Conservation (phyloP, 768 basidiomycete genomes). For the Lactifluus volemus region DNA sequence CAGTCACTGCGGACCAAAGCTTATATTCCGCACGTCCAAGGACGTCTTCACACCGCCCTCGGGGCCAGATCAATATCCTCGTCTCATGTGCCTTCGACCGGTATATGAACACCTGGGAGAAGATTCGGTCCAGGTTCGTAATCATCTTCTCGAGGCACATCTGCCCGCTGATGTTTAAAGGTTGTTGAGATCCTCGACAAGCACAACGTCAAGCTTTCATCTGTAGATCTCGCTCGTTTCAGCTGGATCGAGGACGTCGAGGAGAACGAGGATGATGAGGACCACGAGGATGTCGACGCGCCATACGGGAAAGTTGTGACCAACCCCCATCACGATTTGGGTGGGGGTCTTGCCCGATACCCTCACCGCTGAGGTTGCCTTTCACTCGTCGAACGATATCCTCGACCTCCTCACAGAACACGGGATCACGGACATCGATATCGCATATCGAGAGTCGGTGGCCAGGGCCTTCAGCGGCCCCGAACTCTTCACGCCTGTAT, state of each 20-base stretch:
- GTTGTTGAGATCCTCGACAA: conserved; percentile 5
- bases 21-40: no score
- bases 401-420: conserved; percentile 16
- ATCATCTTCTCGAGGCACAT: neutral
- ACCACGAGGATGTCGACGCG: conserved; percentile 9
- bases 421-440: conserved; percentile 18
- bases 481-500: conserved; percentile 21
- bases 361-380: conserved; percentile 20
- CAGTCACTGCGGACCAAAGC: no score
- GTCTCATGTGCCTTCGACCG: no score
- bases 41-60: no score
- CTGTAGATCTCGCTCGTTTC: conserved; percentile 9
- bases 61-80: no score
- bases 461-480: conserved; percentile 17
- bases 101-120: no score
- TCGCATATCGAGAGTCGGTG: conserved; percentile 24
- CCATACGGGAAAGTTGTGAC: conserved; percentile 20
- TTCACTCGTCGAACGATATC: conserved; percentile 18
- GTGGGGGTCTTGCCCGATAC: conserved; percentile 20
- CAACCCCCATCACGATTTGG: neutral
- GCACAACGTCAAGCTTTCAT: neutral
- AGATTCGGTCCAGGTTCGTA: no score
- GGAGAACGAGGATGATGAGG: conserved; percentile 21
- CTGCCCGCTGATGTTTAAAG: neutral
- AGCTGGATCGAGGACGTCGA: conserved; percentile 19